Evolutionary conservation across 495 filamentous ascomycete genomes (phyloP), one percentile per base, ranked within the genome.

Genomic region (Penicillium riverlandense): DNA sequence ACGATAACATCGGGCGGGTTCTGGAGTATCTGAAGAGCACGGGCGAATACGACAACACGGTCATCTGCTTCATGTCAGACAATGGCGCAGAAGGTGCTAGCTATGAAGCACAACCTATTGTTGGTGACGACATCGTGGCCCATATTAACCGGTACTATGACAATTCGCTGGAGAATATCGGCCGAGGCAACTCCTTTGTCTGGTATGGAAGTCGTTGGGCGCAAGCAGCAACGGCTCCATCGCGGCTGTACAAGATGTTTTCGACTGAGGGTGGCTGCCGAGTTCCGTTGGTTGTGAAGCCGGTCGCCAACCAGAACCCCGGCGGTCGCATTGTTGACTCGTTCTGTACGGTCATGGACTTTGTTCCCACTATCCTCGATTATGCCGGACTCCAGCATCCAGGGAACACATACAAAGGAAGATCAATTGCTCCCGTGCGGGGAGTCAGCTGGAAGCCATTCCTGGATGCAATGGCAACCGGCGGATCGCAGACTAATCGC

Each of bases 181-280:
- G 79, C 11, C 72, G 74, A 47, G 68, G 65, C 35, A 74, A 82
- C 60, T 76, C 70, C 1, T 83, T 82, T 57, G 75, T 82, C 52
- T 82, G 79, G 79, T 83, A 83, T 47, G 78, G 80, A 5, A 77
- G 76, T 10, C 74, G 76, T 40, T 80, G 80, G 79, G 79, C 78
- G 9, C 72, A 79, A 48, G 82, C 80, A 27, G 72, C 79, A 11
- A 84, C 80, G 11, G 77, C 82, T 10, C 77, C 82, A 4, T 75
- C 69, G n/a, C 65, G 79, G 30, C 63, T 79, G 6, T 79, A 77
- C 59, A 83, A 83, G 47, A 74, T 76, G 29, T 81, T 71, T 58
- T 80, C 78, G 9, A 79, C 79, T 8, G 76, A 84, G 47, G 78
- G 79, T 16, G 79, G 77, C 36, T 73, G 80, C 8, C 71, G 74